These are phyloP conservation scores for Suaeda aralocaspica DNA, from an alignment of 148 eudicot species.

Conservation along the genomic window DNA sequence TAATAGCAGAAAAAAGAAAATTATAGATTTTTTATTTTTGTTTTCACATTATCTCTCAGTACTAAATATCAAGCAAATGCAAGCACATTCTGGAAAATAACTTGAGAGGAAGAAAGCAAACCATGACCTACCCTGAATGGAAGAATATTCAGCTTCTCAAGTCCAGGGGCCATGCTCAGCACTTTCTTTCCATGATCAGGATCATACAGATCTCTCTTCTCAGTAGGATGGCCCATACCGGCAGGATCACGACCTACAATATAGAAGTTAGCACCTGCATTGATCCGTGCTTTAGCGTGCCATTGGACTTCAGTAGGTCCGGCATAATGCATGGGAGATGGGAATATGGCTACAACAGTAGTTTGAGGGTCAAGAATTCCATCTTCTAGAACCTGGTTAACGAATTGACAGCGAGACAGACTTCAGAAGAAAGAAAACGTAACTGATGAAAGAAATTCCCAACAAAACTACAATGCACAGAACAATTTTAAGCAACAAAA, in stretches of 20 bases:
- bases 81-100: neutral
- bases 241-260: slow-evolving; percentile 94
- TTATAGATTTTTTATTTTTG: neutral
- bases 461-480: neutral
- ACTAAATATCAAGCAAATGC: slow-evolving; percentile 3
- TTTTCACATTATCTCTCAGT: neutral
- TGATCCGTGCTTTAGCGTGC: slow-evolving; percentile 91
- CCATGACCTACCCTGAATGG: slow-evolving; percentile 62
- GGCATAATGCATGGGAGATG: slow-evolving; percentile 92
- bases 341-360: slow-evolving; percentile 84
- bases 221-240: slow-evolving; percentile 81
- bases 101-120: neutral
- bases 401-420: neutral
- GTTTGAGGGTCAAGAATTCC: slow-evolving; percentile 81
- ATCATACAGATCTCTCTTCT: slow-evolving; percentile 83
- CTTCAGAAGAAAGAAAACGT: neutral
- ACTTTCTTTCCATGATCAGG: slow-evolving; percentile 92
- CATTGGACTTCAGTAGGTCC: slow-evolving; percentile 94
- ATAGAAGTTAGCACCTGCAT: slow-evolving; percentile 89
- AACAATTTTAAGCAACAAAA: neutral
- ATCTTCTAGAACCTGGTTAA: slow-evolving; percentile 70
- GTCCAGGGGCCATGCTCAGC: slow-evolving; percentile 85
- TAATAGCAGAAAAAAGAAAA: neutral
- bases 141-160: slow-evolving; percentile 72
- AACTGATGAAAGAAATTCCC: neutral